These are phyloP conservation scores for Glebionis coronaria DNA, from an alignment of 129 eudicot genomes.

Conservation along the genomic window DNA sequence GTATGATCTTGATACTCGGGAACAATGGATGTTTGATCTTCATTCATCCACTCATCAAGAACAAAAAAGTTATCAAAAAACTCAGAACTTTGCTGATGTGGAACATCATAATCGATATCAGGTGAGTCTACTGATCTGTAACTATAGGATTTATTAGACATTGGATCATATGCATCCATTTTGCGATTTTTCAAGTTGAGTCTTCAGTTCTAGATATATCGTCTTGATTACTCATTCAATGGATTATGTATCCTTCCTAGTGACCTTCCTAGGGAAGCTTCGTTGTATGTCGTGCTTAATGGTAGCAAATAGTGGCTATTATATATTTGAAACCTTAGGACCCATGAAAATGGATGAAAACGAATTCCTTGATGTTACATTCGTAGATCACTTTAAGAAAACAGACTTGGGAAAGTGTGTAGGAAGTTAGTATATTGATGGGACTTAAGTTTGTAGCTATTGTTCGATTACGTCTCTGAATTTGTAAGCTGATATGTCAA, in stretches of 20 bases:
- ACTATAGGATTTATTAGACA: slow-evolving; percentile 22
- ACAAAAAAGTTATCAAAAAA: slow-evolving; percentile 39
- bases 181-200: slow-evolving; percentile 7
- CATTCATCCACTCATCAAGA: slow-evolving; percentile 46
- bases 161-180: slow-evolving; percentile 32
- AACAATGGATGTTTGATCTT: slow-evolving; percentile 33
- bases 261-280: slow-evolving; percentile 65
- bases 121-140: slow-evolving; percentile 39
- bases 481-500: slow-evolving; percentile 19
- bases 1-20: slow-evolving; percentile 35
- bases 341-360: slow-evolving; percentile 25
- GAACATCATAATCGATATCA: slow-evolving; percentile 34
- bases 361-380: slow-evolving; percentile 19
- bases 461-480: not conserved
- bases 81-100: slow-evolving; percentile 36
- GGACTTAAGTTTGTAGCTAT: slow-evolving; percentile 1
- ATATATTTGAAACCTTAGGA: not conserved
- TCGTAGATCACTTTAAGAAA: not conserved
- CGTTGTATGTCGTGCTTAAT: slow-evolving; percentile 40
- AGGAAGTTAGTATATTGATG: slow-evolving; percentile 23
- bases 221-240: not conserved
- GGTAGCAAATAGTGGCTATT: slow-evolving; percentile 39
- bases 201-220: slow-evolving; percentile 25
- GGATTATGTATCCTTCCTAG: slow-evolving; percentile 34
- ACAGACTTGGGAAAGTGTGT: slow-evolving; percentile 24